These are phyloP conservation scores for Talaromyces sp. DNA, from an alignment of 2,329 filamentous ascomycete genomes.

Conservation along the genomic window DNA sequence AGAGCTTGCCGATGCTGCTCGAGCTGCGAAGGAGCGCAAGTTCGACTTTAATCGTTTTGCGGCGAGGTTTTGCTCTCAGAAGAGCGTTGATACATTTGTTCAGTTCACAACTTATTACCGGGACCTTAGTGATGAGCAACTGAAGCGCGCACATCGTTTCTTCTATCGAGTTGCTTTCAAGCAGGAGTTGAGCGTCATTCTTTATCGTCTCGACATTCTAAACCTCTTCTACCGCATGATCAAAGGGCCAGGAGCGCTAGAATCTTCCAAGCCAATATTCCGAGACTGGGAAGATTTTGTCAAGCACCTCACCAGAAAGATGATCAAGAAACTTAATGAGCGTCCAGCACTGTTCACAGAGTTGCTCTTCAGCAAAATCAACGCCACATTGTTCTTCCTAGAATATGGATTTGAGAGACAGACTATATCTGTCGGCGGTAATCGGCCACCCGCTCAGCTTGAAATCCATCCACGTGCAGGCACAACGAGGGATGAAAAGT, in stretches of 20 bases:
- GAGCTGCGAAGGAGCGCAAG: slow-evolving; percentile 73
- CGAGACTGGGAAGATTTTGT: slow-evolving; percentile 90
- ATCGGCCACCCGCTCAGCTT: slow-evolving; percentile 72
- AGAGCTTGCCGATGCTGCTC: slow-evolving; percentile 67
- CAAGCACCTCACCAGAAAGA: slow-evolving; percentile 75
- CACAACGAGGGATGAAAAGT: slow-evolving; percentile 60
- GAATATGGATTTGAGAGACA: slow-evolving; percentile 89
- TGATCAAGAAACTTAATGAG: slow-evolving; percentile 79
- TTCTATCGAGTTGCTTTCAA: slow-evolving; percentile 95
- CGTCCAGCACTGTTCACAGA: slow-evolving; percentile 83
- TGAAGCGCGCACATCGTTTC: slow-evolving; percentile 89
- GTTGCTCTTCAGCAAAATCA: slow-evolving; percentile 91
- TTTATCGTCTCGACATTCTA: slow-evolving; percentile 89
- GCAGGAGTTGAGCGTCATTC: slow-evolving; percentile 80
- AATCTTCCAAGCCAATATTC: slow-evolving; percentile 62
- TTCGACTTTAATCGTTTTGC: slow-evolving; percentile 90
- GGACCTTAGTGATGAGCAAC: slow-evolving; percentile 72
- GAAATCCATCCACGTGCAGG: slow-evolving; percentile 73
- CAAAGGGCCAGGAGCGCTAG: slow-evolving; percentile 76
- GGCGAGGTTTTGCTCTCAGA: slow-evolving; percentile 75
- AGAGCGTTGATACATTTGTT: slow-evolving; percentile 84
- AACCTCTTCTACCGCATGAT: slow-evolving; percentile 86
- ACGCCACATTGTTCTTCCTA: slow-evolving; percentile 75
- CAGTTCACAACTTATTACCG: slow-evolving; percentile 73
- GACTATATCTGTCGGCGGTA: slow-evolving; percentile 59